Evolutionary conservation across 2,329 filamentous ascomycete species (phyloP).

Genomic region (Exophiala aquamarina): DNA sequence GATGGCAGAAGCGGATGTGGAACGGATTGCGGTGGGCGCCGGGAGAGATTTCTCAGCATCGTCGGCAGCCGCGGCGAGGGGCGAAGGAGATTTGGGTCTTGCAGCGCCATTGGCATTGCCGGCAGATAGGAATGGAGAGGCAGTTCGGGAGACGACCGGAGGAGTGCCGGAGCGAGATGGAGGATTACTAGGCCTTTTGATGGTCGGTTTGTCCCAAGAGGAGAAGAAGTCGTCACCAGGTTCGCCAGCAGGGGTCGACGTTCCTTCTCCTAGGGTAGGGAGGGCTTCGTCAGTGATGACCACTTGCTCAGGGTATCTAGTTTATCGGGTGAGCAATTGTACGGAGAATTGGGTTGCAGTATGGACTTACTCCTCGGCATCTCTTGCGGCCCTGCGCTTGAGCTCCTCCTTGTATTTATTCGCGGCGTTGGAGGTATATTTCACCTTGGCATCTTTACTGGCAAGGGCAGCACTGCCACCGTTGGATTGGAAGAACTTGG

Average conservation of each 20-base stretch:
- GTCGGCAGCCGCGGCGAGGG: constrained; percentile 55
- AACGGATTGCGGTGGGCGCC: constrained; percentile 66
- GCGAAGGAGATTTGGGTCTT: constrained; percentile 74
- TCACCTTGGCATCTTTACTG: constrained; percentile 95
- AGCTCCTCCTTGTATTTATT: constrained; percentile 98
- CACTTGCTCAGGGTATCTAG: constrained; percentile 79
- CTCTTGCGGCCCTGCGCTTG: constrained; percentile 77
- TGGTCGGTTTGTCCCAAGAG: constrained; percentile 96
- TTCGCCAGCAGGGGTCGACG: constrained; percentile 77
- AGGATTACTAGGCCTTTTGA: constrained; percentile 94
- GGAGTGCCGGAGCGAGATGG: constrained; percentile 87
- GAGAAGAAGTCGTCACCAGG: constrained; percentile 87
- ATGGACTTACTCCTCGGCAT: constrained; percentile 73
- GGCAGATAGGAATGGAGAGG: constrained; percentile 86
- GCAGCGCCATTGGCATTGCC: constrained; percentile 62
- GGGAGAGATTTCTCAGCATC: constrained; percentile 53
- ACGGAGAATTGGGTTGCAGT: neutral
- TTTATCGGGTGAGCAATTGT: neutral
- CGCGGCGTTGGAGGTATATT: constrained; percentile 91
- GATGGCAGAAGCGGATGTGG: constrained; percentile 76
- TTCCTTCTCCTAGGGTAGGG: constrained; percentile 61
- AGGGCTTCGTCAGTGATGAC: constrained; percentile 72
- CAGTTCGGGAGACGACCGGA: constrained; percentile 73
- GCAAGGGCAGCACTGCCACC: constrained; percentile 90
- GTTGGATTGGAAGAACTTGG: constrained; percentile 97